phyloP scores from a whole-genome alignment of 768 basidiomycete species.

The Fomitopsis serialis region DNA sequence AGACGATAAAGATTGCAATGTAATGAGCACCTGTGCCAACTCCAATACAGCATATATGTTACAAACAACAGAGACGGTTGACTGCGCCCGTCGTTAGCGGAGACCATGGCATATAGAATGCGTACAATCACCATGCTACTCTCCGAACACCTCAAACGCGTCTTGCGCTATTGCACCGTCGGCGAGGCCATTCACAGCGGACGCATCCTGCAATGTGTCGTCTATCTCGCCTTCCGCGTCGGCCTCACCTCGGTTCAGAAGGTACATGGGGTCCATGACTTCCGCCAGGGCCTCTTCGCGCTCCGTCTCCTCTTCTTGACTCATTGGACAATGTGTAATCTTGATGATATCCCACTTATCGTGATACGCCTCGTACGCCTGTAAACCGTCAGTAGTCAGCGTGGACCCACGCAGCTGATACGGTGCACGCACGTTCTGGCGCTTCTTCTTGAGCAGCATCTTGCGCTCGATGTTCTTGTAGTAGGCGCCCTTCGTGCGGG shows the following conservation, averaged over 20 bases:
- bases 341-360: constrained; percentile 84
- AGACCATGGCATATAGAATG: not conserved
- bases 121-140: constrained; percentile 3
- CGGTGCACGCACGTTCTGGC: constrained; percentile 55
- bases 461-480: constrained; percentile 89
- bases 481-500: constrained; percentile 59
- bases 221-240: constrained; percentile 39
- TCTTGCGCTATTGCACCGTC: constrained; percentile 8
- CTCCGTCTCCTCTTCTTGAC: constrained; percentile 69
- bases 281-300: constrained; percentile 76
- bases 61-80: too few species aligned
- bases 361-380: constrained; percentile 68
- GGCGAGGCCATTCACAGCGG: constrained; percentile 5
- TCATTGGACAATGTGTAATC: constrained; percentile 65
- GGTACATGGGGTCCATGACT: constrained; percentile 61
- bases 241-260: constrained; percentile 41
- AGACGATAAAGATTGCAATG: too few species aligned
- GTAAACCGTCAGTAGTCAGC: not conserved
- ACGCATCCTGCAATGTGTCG: constrained; percentile 6
- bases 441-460: constrained; percentile 82
- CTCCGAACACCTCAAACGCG: constrained; percentile 16
- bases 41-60: too few species aligned
- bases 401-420: not conserved
- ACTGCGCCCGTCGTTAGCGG: too few species aligned
- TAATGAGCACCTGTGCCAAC: too few species aligned